Evolutionary conservation across 2,329 filamentous ascomycete species (phyloP), one percentile per base, ranked within the genome.

Genomic region (Botrytis byssoidea): DNA sequence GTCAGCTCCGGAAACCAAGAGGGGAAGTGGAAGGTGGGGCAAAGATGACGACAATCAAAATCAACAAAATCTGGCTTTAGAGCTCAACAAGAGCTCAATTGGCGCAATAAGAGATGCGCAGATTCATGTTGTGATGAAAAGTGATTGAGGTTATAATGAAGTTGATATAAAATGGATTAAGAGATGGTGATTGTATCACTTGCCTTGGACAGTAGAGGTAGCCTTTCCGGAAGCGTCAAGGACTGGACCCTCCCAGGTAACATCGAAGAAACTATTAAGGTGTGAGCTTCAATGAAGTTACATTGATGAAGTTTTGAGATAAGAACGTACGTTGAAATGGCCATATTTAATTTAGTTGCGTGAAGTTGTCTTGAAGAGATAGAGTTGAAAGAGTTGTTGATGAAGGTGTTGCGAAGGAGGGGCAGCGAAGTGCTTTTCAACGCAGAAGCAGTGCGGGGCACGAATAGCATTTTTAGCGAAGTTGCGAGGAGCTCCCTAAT

Each of bases 261-360:
- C 82, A 77, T 95, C 91, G 86, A 95, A 94, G 86, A 85, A 93
- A 81, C 88, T 90, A 75, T 74, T 70, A 60, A 81, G 63, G 64
- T 55, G 73, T 77, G 76, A 71, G 73, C 64, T 70, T 70, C 67
- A 69, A 67, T 71, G 75, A 68, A 63, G 70, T 70, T 22, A 2
- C 8, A 1, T 25, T n/a, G 16, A 44, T n/a, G 3, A 4, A 35
- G 1, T 25, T 5, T 35, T 35, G 14, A 46, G 40, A 1, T 7
- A 12, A 20, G 3, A 48, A 88, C 90, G 86, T 87, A 93, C 86
- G 90, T 90, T 83, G 91, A 90, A 83, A 89, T 85, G 82, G 87
- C 85, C 94, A 97, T 97, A 84, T 88, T 91, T 87, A 88, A 85
- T 81, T 91, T 85, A 83, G 92, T 87, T 81, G 89, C 86, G 83